Conservation (phyloP, 345 rosid species). For the Eucalyptus leucophloia region DNA sequence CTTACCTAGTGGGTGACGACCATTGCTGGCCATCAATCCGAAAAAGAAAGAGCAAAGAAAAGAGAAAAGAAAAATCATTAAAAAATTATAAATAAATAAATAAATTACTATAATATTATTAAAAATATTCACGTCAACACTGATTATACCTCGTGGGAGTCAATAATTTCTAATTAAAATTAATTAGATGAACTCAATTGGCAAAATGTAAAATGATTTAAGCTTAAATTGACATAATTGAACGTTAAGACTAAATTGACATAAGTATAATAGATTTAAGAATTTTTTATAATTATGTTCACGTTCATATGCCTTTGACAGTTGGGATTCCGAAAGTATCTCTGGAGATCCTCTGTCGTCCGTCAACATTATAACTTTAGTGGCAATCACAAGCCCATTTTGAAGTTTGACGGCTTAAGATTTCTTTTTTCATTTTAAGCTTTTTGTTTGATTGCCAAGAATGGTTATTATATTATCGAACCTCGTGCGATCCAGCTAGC, state of each 20-base stretch:
- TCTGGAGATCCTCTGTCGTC: not conserved
- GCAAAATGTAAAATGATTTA: no score
- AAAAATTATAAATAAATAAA: no score
- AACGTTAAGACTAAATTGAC: no score
- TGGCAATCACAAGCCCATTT: not conserved
- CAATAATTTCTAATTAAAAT: no score
- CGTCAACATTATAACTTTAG: not conserved
- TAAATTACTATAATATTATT: no score
- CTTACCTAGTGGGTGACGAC: fast-evolving
- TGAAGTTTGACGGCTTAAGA: not conserved
- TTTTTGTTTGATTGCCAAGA: not conserved
- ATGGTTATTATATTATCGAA: not conserved
- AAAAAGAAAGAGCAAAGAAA: no score
- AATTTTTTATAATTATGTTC: no score
- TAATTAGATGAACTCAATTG: no score
- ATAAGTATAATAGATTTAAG: no score
- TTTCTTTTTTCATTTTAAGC: no score
- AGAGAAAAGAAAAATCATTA: no score
- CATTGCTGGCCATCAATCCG: not conserved
- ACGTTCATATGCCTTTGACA: not conserved
- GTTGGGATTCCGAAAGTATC: not conserved
- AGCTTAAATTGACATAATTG: not conserved
- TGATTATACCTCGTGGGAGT: fast-evolving
- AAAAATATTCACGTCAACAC: no score
- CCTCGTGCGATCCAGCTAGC: not conserved